These are phyloP conservation scores for Elaeis oleifera DNA, from an alignment of 202 grass and related monocot species.

Conservation along the genomic window DNA sequence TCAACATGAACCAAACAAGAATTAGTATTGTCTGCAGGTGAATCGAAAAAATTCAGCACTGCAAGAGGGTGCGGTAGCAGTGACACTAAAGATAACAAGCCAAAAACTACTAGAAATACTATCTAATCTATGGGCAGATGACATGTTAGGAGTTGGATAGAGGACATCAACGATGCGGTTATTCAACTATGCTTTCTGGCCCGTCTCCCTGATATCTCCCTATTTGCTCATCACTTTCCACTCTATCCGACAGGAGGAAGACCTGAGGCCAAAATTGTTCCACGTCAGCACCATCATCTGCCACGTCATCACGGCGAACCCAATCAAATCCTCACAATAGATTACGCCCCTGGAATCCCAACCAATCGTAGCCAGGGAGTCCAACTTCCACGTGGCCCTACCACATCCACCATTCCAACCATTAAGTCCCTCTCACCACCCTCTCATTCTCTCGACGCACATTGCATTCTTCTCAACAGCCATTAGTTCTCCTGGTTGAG, in stretches of 20 bases:
- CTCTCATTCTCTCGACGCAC: slow-evolving; percentile 30
- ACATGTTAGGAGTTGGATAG: too few relatives aligned
- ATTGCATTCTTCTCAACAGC: not conserved
- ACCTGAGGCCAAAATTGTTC: slow-evolving; percentile 25
- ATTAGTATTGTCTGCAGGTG: too few relatives aligned
- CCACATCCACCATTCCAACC: slow-evolving; percentile 63
- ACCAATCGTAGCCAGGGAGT: slow-evolving; percentile 55
- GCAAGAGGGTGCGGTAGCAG: too few relatives aligned
- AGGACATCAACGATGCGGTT: too few relatives aligned
- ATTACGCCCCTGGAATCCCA: slow-evolving; percentile 29
- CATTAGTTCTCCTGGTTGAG: slow-evolving; percentile 7
- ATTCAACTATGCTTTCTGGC: too few relatives aligned
- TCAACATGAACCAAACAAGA: too few relatives aligned
- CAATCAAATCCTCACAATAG: slow-evolving; percentile 56
- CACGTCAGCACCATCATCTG: slow-evolving; percentile 55
- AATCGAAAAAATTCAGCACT: too few relatives aligned
- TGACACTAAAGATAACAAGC: too few relatives aligned
- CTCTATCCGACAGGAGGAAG: slow-evolving; percentile 13
- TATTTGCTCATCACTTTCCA: too few relatives aligned
- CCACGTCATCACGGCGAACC: slow-evolving; percentile 48
- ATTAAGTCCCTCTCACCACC: slow-evolving; percentile 43
- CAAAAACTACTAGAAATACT: too few relatives aligned
- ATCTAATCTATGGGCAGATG: too few relatives aligned
- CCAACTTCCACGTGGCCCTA: slow-evolving; percentile 52
- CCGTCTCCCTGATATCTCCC: too few relatives aligned